A percentile compares a stretch with the other conserved stretches of the same genome.
These are phyloP conservation scores for Aspergillus biplanus DNA, from an alignment of 495 filamentous ascomycete genomes.

Conservation along the genomic window DNA sequence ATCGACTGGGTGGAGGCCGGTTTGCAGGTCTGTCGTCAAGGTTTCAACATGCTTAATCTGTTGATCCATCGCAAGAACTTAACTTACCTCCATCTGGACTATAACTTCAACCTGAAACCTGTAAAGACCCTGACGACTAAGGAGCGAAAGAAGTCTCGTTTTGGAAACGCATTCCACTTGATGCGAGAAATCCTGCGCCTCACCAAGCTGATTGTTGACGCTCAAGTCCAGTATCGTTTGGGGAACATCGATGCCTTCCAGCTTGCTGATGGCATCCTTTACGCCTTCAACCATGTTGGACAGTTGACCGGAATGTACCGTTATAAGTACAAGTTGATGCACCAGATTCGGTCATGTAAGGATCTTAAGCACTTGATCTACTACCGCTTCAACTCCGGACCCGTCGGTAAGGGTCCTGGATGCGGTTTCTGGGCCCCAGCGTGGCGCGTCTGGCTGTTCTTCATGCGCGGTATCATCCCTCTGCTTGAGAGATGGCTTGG, in stretches of 20 bases:
- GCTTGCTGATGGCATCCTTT: conserved; percentile 96
- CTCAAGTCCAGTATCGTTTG: conserved; percentile 96
- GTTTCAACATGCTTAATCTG: conserved; percentile 99
- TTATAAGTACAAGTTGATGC: conserved; percentile 99
- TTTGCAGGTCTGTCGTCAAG: conserved; percentile 96
- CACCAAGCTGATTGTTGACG: conserved; percentile 98
- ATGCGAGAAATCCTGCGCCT: conserved; percentile 99
- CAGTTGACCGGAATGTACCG: conserved; percentile 99
- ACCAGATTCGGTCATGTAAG: conserved; percentile 99
- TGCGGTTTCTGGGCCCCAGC: conserved; percentile 99
- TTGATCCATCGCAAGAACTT: conserved; percentile 98
- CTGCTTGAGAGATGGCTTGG: conserved; percentile 97
- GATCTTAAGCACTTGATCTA: conserved; percentile 99
- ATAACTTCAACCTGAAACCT: conserved; percentile 99
- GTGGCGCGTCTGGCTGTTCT: conserved; percentile 99
- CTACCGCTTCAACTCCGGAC: conserved; percentile 97
- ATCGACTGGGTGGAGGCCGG: conserved; percentile 99
- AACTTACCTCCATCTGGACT: conserved; percentile 97
- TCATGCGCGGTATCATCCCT: conserved; percentile 98
- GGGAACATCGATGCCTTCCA: conserved; percentile 99
- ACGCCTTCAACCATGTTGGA: conserved; percentile 99
- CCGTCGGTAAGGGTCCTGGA: conserved; percentile 96
- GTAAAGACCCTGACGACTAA: conserved; percentile 99
- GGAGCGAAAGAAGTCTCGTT: conserved; percentile 99
- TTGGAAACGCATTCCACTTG: conserved; percentile 98